These are phyloP conservation scores for Cyclotella choctawhatcheeana DNA, from an alignment of 108 stramenopile species.

Conservation along the genomic window DNA sequence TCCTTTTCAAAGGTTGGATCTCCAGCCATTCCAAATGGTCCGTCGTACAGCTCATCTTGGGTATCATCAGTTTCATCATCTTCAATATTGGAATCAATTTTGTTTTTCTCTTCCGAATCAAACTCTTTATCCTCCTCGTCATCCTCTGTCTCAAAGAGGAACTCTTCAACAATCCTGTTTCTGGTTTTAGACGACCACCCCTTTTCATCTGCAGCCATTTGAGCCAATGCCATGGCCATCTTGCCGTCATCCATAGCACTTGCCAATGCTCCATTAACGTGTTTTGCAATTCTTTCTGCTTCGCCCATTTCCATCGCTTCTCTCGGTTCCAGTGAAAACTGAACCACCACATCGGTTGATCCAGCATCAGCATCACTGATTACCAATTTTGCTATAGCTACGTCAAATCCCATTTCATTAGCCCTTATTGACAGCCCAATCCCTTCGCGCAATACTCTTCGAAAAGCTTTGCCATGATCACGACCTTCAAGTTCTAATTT, in stretches of 20 bases:
- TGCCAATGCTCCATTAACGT: conserved; percentile 70
- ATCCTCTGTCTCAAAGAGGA: conserved; percentile 80
- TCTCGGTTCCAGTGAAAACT: conserved; percentile 55
- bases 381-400: conserved; percentile 56
- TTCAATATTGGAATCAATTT: too few relatives aligned
- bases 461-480: conserved; percentile 50
- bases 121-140: conserved; percentile 48
- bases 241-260: conserved; percentile 79
- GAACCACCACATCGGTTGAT: conserved; percentile 59
- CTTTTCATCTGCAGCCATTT: conserved; percentile 65
- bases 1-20: conserved; percentile 58
- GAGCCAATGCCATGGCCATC: conserved; percentile 67
- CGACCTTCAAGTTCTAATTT: conserved; percentile 62
- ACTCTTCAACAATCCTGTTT: conserved; percentile 78
- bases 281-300: conserved; percentile 49
- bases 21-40: conserved; percentile 66
- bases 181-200: conserved; percentile 70
- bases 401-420: conserved; percentile 56
- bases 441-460: conserved; percentile 61
- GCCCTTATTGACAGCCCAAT: conserved; percentile 57
- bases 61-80: conserved; percentile 4
- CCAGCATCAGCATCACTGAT: conserved; percentile 67
- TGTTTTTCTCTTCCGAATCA: too few relatives aligned
- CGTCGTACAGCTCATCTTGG: conserved; percentile 51
- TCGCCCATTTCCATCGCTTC: conserved; percentile 53